Evolutionary conservation across 495 filamentous ascomycete species (phyloP), one percentile per base, ranked within the genome.

Genomic region (Copromyces sp.): DNA sequence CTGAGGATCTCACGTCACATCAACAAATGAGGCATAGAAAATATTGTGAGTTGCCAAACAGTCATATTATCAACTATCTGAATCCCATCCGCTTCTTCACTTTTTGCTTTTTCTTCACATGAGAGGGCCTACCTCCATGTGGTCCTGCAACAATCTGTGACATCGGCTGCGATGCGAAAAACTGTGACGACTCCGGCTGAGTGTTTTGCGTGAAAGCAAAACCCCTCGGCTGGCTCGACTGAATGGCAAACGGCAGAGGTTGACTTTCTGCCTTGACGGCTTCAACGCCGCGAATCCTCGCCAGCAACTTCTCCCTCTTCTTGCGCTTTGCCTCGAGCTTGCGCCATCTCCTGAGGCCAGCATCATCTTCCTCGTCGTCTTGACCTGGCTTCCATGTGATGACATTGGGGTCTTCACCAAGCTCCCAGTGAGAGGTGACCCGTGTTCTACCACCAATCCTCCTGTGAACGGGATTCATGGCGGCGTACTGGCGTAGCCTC

Each of bases 401-500:
- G 35, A 73, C 69, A 29, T 70, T 68, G 12, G 74, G 74, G 71
- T 77, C 77, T 47, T 61, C 68, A n/a, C 73, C 75, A 6, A 77
- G 71, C 17, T 75, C 72, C 75, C 77, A 77, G 61, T 69, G 73
- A 39, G 76, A 73, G 2, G 74, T 69, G n/a, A 61, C 71, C 1
- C 75, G 71, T 5, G 29, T 69, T 39, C 65, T 24, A 39, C 40
- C 68, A 9, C 40, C 29, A 45, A 44, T 38, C 20, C 39, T 41
- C 40, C 24, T 70, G 3, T n/a, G n/a, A 12, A 32, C 69, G 39
- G 32, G 73, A 29, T 70, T 45, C 40, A 79, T 74, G 14, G 72
- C 24, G 7, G 72, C 73, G 72, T 78, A 80, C 68, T 77, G 73
- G 9, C 79, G 75, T 29, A 78, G 70, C 17, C 74, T 75, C 39